These are phyloP conservation scores for Aspergillus avenaceus DNA, from an alignment of 495 filamentous ascomycete genomes.

Conservation along the genomic window DNA sequence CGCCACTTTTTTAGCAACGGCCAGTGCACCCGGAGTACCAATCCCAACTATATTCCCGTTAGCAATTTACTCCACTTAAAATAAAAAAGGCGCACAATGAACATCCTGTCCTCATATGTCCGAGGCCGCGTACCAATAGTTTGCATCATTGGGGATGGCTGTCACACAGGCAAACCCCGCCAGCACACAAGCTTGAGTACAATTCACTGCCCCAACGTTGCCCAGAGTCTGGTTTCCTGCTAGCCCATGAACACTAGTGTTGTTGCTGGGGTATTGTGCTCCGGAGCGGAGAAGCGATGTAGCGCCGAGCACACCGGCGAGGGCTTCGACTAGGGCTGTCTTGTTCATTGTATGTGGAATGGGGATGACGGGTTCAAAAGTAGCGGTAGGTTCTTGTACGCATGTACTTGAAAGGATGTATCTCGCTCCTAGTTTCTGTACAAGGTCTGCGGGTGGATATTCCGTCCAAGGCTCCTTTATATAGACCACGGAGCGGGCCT, in stretches of 20 bases:
- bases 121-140: constrained; percentile 21
- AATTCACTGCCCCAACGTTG: constrained; percentile 6
- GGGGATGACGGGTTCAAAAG: not conserved
- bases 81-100: too few species aligned
- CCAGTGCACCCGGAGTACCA: constrained; percentile 20
- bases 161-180: constrained; percentile 23
- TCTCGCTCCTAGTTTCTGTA: too few species aligned
- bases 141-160: constrained; percentile 25
- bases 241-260: not conserved
- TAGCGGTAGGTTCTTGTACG: not conserved
- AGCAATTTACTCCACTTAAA: not conserved
- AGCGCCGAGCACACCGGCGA: not conserved
- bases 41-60: constrained; percentile 14
- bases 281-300: not conserved
- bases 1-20: constrained; percentile 13
- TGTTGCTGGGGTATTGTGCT: not conserved
- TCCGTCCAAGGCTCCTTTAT: not conserved
- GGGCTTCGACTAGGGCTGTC: not conserved
- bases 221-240: not conserved
- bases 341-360: not conserved
- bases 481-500: not conserved
- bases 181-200: constrained; percentile 26
- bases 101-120: too few species aligned
- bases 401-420: too few species aligned
- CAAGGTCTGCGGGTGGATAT: not conserved